Evolutionary conservation across 2,329 filamentous ascomycete species (phyloP), one percentile per base, ranked within the genome.

Genomic region (Sordariomycetes sp.): DNA sequence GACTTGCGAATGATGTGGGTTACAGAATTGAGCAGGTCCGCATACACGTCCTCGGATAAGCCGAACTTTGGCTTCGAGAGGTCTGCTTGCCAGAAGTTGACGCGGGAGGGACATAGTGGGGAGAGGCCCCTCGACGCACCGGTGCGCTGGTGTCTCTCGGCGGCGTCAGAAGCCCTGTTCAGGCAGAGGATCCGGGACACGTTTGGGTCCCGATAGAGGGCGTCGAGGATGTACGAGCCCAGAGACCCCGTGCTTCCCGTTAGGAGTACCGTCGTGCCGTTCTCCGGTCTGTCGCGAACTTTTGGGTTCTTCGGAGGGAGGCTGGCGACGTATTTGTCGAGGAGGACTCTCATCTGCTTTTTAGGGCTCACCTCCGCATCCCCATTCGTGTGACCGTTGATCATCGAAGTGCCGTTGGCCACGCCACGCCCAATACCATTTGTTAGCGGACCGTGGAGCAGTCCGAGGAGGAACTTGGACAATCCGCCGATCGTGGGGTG

Each of bases 221-320:
- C 61, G 28, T 73, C 67, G 10, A 78, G 69, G 2, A 96, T 76
- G 66, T 91, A 94, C 0, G 89, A 82, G 18, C 91, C 92, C 22
- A 97, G 72, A 72, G 96, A 96, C 2, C 92, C 92, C 6, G 92
- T 96, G 3, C 88, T 89, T 24, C 92, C 92, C 1, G 91, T 96
- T 11, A 96, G 74, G 69, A 96, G 86, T 12, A 94, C 78, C 0
- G 87, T 90, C 61, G 74, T 62, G 58, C 68, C 59, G 58, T 72
- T 63, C 16, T 64, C 59, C 7, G 61, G 55, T 0, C 69, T 64
- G 20, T 63, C 57, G 1, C 66, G 62, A 34, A 68, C 65, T 18
- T 59, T 58, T 3, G 60, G 34, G 35, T 51, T 60, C 2, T 64
- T 60, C 1, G 55, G 48, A 2, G 64, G 64, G 1, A 72, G 64